A percentile compares a stretch with the other conserved stretches of the same genome.
phyloP scores from a whole-genome alignment of 2,329 filamentous ascomycete genomes.

The Fonsecaea nubica region DNA sequence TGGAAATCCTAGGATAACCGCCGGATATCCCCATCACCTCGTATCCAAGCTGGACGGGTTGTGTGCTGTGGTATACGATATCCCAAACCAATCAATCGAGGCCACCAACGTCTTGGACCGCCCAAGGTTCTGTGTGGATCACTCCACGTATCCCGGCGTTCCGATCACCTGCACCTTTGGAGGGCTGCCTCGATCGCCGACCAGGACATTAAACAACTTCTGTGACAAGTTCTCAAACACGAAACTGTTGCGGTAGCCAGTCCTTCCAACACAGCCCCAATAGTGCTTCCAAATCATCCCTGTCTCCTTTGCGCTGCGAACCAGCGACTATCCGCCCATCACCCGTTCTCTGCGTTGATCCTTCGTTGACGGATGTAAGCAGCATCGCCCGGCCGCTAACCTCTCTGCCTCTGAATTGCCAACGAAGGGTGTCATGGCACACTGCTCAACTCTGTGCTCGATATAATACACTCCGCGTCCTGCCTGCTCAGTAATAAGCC shows the following conservation, averaged over 20 bases:
- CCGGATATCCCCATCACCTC: slow-evolving; percentile 19
- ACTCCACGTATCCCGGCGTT: slow-evolving; percentile 22
- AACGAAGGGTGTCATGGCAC: not conserved
- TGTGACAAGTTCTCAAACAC: slow-evolving; percentile 26
- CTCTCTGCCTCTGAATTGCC: slow-evolving; percentile 2
- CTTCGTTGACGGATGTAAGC: slow-evolving; percentile 25
- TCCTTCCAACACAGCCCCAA: slow-evolving; percentile 26
- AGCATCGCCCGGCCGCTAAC: slow-evolving; percentile 11
- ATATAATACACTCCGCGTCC: slow-evolving; percentile 9
- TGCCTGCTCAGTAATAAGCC: not conserved
- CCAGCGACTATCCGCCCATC: not conserved
- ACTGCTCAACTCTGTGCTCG: not conserved
- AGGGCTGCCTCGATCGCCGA: not conserved
- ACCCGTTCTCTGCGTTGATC: slow-evolving; percentile 6
- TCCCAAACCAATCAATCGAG: slow-evolving; percentile 3
- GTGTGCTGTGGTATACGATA: slow-evolving; percentile 5
- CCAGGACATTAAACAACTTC: slow-evolving; percentile 7
- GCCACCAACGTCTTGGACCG: not conserved
- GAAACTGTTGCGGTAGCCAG: slow-evolving; percentile 26
- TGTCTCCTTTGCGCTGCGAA: not conserved
- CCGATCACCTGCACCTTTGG: slow-evolving; percentile 17
- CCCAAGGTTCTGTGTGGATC: slow-evolving; percentile 9
- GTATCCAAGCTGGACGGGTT: slow-evolving; percentile 1
- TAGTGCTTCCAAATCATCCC: slow-evolving; percentile 28
- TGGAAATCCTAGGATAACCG: not conserved